Evolutionary conservation across 805 yeast species (phyloP), one percentile per base, ranked within the genome.

Genomic region (Metschnikowia picachoensis): DNA sequence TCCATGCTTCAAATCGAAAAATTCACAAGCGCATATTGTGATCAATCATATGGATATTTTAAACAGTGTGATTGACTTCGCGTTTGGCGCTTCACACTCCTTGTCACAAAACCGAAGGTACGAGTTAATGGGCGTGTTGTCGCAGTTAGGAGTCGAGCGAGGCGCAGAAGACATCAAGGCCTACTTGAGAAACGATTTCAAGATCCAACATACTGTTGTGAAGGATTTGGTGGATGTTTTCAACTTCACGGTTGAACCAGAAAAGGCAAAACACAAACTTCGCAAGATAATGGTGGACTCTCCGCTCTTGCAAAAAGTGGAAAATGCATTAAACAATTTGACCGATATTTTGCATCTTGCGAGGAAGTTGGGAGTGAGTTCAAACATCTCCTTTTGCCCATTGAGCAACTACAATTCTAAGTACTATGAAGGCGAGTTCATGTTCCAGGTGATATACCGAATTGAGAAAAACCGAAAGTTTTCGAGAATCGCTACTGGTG

Each of bases 401-500:
- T 74, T 94, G 63, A 80, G 90, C 57, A 88, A 89, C 52, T 88
- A 87, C 65, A 89, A 89, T 55, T 78, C 84, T 30, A 77, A 82
- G 9, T 92, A 89, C 60, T 94, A 91, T 60, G 71, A 75, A 33
- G 81, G 82, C 14, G 95, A 95, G 0, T 67, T 91, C 2, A 89
- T 94, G 95, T 94, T 92, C 61, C 95, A 89, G 55, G 88, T 87
- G 0, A 78, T 89, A 1, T 78, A 81, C 52, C 85, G 87, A 44
- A 83, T 81, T 3, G 81, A 74, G 56, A 75, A 57, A 50, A 73
- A 59, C 51, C 61, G 61, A 57, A 69, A 70, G 6, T 72, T 84
- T 30, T 51, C 69, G 0, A 52, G 74, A 35, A 70, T 94, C 35
- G 94, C 94, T 13, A 92, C 94, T 0, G 99, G 99, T 37, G 99